Evolutionary conservation across 805 yeast genomes (phyloP).

Genomic region (Suhomyces kilbournensis): DNA sequence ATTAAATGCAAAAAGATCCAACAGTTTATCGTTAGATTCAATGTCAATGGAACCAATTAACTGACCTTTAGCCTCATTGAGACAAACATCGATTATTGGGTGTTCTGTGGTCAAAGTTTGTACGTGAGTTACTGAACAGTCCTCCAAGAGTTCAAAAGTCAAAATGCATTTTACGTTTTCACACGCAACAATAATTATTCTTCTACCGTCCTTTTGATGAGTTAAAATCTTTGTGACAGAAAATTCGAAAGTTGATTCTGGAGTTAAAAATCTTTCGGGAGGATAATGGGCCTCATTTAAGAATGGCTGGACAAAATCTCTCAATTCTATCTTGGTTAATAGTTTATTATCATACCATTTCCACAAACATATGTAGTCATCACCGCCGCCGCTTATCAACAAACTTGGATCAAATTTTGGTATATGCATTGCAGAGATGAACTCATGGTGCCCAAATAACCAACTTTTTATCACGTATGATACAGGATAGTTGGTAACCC

Average conservation of each 20-base stretch:
- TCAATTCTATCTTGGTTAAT: constrained; percentile 49
- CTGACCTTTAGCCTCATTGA: constrained; percentile 12
- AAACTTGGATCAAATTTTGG: constrained; percentile 50
- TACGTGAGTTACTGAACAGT: constrained; percentile 23
- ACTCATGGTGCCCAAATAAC: constrained; percentile 84
- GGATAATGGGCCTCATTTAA: constrained; percentile 59
- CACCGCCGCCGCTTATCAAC: constrained; percentile 90
- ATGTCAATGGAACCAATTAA: constrained; percentile 32
- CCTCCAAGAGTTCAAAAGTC: constrained; percentile 30
- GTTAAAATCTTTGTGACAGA: constrained; percentile 48
- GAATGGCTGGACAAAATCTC: constrained; percentile 35
- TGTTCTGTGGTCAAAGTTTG: constrained; percentile 25
- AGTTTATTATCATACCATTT: constrained; percentile 58
- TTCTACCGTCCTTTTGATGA: constrained; percentile 15
- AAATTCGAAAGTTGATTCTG: constrained; percentile 49
- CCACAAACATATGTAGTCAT: constrained; percentile 71
- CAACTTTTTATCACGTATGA: constrained; percentile 75
- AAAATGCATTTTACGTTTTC: constrained; percentile 52
- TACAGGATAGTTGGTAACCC: constrained; percentile 77
- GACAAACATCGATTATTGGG: constrained; percentile 29
- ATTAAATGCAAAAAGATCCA: constrained; percentile 17
- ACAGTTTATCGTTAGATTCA: constrained; percentile 24
- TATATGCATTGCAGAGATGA: constrained; percentile 63
- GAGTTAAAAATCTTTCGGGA: constrained; percentile 60
- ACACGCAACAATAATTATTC: constrained; percentile 42